Evolutionary conservation across 257 asterid species (phyloP), one percentile per base, ranked within the genome.

Genomic region (Nicotiana benthamiana): DNA sequence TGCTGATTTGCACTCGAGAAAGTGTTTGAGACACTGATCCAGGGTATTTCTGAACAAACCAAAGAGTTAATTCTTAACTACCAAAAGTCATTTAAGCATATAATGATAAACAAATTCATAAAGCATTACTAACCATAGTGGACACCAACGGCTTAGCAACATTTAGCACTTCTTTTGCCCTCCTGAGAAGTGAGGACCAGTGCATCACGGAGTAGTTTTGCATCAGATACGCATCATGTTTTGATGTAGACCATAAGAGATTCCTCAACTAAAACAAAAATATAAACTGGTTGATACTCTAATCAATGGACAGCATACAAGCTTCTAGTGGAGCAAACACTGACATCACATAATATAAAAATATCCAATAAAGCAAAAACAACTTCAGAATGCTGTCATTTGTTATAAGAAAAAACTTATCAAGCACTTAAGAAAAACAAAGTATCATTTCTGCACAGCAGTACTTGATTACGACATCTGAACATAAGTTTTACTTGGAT

Each of bases 181-280:
- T 93, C 85, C 86, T 83, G 36, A 80, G 88, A 80, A 91, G 89
- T 57, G 99, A 85, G 52, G 98, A 92, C 99, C 99, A 95, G 85
- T 95, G 98, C 97, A 91, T 87, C 75, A 95, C 82, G 0, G 99
- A 91, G 86, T 95, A 89, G 84, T 92, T 91, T 84, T 93, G 97
- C 88, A 92, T 89, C 79, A 95, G 90, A 82, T 95, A 95, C 8
- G 91, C 97, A 76, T 95, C 99, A 63, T 95, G 97, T 81, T 95
- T 95, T 63, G 99, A 93, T 77, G 97, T 92, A 22, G 97, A 93
- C 90, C 94, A 90, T 15, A 94, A 57, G 57, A 94, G 91, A 83
- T 91, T 92, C 84, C 98, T 89, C 84, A 94, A 89, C 98, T 94
- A 91, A 85, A 86, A 84, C 30, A 75, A 43, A 79, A 6, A 61